Conservation (phyloP, 2,329 filamentous ascomycete genomes). For the Cyanodermella asteris region DNA sequence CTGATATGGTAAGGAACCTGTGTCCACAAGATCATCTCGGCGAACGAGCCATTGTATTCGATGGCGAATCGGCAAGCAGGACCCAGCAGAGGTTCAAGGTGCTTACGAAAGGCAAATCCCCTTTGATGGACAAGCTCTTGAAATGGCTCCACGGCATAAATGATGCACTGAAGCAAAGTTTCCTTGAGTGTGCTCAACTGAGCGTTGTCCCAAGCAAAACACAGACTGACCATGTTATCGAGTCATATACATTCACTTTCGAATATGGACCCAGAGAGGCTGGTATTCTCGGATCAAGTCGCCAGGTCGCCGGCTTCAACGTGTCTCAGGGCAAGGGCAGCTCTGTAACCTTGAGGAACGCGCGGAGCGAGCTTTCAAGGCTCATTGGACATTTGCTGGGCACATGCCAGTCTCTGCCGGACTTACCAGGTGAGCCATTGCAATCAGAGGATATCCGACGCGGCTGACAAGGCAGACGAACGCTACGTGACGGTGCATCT, state of each 20-base stretch:
- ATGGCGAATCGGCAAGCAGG: conserved; percentile 2
- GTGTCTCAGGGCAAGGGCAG: neutral
- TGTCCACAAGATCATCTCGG: conserved; percentile 5
- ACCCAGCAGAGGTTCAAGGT: neutral
- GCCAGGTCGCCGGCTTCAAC: conserved; percentile 1
- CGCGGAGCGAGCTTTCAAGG: conserved; percentile 1
- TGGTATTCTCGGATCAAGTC: neutral
- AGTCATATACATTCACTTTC: conserved; percentile 6
- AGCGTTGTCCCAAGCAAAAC: conserved; percentile 5
- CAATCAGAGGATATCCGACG: neutral
- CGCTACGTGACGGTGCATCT: conserved; percentile 5
- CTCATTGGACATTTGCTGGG: conserved; percentile 2
- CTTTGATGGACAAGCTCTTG: conserved; percentile 2
- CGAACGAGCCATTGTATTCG: neutral
- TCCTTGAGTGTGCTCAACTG: conserved; percentile 5
- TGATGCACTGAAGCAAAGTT: conserved; percentile 2
- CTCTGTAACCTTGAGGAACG: neutral
- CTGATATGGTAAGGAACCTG: conserved; percentile 3
- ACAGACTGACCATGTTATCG: conserved; percentile 3
- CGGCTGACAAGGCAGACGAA: conserved; percentile 2
- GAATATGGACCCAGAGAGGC: conserved; percentile 2
- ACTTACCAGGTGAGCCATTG: conserved; percentile 5
- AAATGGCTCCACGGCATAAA: conserved; percentile 5
- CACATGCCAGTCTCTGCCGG: conserved; percentile 2
- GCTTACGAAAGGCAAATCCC: conserved; percentile 1